Evolutionary conservation across 768 basidiomycete genomes (phyloP), one percentile per base, ranked within the genome.

Genomic region (Omphalotus guepiniiformis): DNA sequence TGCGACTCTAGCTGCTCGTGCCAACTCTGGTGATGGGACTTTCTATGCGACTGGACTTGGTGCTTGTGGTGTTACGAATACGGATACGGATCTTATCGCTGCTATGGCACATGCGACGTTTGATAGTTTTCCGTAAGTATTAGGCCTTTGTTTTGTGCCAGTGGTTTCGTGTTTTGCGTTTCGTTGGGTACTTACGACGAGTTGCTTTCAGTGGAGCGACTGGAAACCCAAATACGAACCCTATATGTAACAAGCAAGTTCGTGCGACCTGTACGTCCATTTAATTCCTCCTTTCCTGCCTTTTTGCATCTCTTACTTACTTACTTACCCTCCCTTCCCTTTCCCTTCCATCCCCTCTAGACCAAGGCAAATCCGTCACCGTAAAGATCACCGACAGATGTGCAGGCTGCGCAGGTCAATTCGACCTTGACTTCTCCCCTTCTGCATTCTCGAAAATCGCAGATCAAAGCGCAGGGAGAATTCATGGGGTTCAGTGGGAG

Each of bases 11-110:
- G 39, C 39, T 23, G 21, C 28, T 25, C 39, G 39, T 12, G 13
- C 21, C 15, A 26, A 21, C n/a, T 7, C 12, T n/a, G 13, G 22
- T 13, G 30, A 30, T 19, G 69, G 53, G 25, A 71, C 69, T 5
- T 70, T 15, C 26, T 72, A 60, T 43, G 29, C 2, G 0, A 43
- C 53, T 11, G 73, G 72, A 36, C 64, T 71, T 9, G 73, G 72
- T 25, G 46, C 32, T 39, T 51, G 42, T 46, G 73, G 72, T 15
- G 36, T 54, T 45, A 63, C 58, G 43, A 71, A 66, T 56, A 53
- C 2, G 8, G 57, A 54, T 21, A 16, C 4, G 11, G 49, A 75
- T 6, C 4, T 40, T 34, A 65, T 75, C 27, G 67, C 52, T n/a
- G 74, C 74, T 23, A 61, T 71, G 40, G 62, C 68, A 6, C 0